Conservation (phyloP, 192 early-diverging fungal species). For the Coemansia sp. region DNA sequence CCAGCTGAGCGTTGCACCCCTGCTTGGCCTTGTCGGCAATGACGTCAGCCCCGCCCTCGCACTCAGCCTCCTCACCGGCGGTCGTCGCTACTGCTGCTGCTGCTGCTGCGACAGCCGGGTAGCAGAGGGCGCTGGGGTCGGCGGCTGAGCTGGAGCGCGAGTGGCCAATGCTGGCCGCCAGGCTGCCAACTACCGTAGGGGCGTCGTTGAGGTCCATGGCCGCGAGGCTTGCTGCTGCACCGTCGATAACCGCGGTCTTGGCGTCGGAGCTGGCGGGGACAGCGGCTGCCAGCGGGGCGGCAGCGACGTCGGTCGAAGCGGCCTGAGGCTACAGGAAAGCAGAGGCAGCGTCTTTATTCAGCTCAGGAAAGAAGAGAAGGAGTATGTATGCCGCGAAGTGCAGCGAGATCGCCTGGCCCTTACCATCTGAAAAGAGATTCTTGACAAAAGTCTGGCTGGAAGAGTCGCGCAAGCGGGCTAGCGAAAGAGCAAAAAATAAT, state of each 20-base stretch:
- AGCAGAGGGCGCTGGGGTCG: background rate
- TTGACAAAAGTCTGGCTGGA: background rate
- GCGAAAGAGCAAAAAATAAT: background rate
- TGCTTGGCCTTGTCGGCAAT: background rate
- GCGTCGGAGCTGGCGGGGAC: slow-evolving; percentile 1
- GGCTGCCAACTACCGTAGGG: slow-evolving; percentile 4
- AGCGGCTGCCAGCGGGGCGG: background rate
- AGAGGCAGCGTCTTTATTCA: background rate
- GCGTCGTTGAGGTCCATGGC: background rate
- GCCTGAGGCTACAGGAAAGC: background rate
- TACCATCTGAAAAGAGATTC: slow-evolving; percentile 6
- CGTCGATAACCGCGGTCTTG: slow-evolving; percentile 5
- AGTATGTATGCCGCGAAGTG: too few relatives aligned
- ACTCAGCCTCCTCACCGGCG: background rate
- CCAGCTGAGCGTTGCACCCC: slow-evolving; percentile 2
- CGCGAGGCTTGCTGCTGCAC: background rate
- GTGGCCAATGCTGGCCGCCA: slow-evolving; percentile 6
- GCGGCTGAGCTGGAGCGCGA: slow-evolving; percentile 8
- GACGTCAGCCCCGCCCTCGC: background rate
- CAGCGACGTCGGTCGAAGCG: background rate
- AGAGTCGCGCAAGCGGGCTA: background rate
- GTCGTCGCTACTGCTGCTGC: background rate
- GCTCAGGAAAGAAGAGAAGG: too few relatives aligned
- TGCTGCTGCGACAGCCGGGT: background rate
- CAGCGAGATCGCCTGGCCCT: background rate